Evolutionary conservation across 176 grass and related monocot species (phyloP), one percentile per base, ranked within the genome.

Genomic region (Triticum turgidum): DNA sequence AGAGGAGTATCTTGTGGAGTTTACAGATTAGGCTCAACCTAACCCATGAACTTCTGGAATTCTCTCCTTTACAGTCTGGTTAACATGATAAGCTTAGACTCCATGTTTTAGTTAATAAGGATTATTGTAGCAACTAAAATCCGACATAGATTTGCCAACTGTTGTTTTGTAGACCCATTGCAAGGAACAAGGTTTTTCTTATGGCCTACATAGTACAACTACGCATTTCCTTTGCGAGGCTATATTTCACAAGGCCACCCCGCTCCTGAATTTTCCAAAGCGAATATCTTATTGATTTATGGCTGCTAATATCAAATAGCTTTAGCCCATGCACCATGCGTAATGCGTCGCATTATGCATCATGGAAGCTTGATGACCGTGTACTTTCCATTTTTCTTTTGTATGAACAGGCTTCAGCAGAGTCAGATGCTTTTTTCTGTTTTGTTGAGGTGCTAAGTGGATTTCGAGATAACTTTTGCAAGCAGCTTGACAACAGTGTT

Each of bases 401-500:
- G 61, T 88, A 29, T 65, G 45, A 61, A 89, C 92, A 98, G 93
- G 86, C 65, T 54, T 83, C 81, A 77, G 92, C 89, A 51, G 97
- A 99, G 82, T 69, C 89, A 63, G 94, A 96, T 77, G 89, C 94
- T 14, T 99, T 99, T 86, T 99, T 96, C 87, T 96, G 97, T 87
- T 99, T 99, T 33, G 92, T 92, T 51, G 94, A 99, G 73, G 38
- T 99, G 59, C 77, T 98, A 62, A 99, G 94, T 70, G 90, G 92
- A 73, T 99, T 99, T 67, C 88, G 97, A 69, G 97, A 96, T 85
- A 99, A 94, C 77, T 99, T 99, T 76, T 99, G 94, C 90, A 99
- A 94, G 71, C 97, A 99, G 80, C 94, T 96, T 85, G 97, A 99
- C 85, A 96, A 96, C 61, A 96, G 92, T 35, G 82, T 96, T 54